phyloP scores from a whole-genome alignment of 2,329 filamentous ascomycete species.

The Diplodia mutila region DNA sequence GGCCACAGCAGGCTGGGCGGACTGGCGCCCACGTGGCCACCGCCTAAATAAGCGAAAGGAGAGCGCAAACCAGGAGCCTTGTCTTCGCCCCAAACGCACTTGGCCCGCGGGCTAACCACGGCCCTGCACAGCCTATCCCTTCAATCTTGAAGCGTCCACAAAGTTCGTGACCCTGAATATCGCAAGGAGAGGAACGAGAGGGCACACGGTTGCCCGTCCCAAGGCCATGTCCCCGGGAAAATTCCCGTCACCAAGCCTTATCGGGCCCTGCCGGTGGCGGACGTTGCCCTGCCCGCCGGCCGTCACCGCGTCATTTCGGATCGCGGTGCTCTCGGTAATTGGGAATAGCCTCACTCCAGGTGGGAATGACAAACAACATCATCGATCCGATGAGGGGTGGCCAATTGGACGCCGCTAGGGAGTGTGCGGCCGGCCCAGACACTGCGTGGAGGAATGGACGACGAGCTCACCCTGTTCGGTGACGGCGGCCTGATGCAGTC shows the following conservation, averaged over 20 bases:
- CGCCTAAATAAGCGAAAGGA: slow-evolving; percentile 21
- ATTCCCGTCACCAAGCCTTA: slow-evolving; percentile 31
- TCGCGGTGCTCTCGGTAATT: slow-evolving; percentile 25
- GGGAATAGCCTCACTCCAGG: slow-evolving; percentile 3
- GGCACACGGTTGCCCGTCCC: slow-evolving; percentile 31
- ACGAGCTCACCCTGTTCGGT: not conserved
- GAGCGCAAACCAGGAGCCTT: slow-evolving; percentile 8
- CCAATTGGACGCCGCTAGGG: not conserved
- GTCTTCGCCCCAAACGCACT: slow-evolving; percentile 11
- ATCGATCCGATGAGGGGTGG: not conserved
- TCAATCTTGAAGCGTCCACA: slow-evolving; percentile 1
- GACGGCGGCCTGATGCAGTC: not conserved
- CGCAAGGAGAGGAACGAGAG: not conserved
- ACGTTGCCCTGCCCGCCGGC: slow-evolving; percentile 26
- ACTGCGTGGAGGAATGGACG: not conserved
- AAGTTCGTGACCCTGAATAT: not conserved
- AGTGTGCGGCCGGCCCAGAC: not conserved
- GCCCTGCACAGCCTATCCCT: slow-evolving; percentile 8
- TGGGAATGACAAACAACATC: slow-evolving; percentile 10
- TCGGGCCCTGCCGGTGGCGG: slow-evolving; percentile 31
- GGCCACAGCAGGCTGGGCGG: slow-evolving; percentile 3
- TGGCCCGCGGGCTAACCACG: not conserved
- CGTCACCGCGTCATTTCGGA: slow-evolving; percentile 27
- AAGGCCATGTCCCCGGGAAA: slow-evolving; percentile 41
- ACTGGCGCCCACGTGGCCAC: slow-evolving; percentile 22